A percentile compares a stretch with the other conserved stretches of the same genome.
These are phyloP conservation scores for Sporothrix globosa DNA, from an alignment of 2,329 filamentous ascomycete species.

Conservation along the genomic window DNA sequence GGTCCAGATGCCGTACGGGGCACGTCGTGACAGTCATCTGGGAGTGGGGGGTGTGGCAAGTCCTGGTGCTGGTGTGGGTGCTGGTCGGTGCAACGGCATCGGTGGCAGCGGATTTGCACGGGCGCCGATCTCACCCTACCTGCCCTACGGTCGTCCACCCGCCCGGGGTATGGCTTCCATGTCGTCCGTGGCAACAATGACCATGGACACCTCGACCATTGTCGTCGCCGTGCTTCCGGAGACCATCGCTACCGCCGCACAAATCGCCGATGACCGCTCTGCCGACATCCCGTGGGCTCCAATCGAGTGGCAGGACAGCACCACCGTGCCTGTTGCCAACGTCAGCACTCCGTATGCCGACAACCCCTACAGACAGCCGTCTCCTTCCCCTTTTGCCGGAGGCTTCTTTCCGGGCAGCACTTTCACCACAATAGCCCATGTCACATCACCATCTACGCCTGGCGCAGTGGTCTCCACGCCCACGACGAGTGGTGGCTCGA, in stretches of 20 bases:
- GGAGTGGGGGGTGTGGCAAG: neutral
- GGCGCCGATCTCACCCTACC: neutral
- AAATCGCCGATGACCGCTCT: conserved; percentile 25
- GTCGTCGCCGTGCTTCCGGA: conserved; percentile 20
- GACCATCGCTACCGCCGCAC: conserved; percentile 20
- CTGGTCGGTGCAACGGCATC: neutral
- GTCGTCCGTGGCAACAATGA: conserved; percentile 1
- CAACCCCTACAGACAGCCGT: conserved; percentile 20
- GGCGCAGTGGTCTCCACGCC: conserved; percentile 4
- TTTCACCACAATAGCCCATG: conserved; percentile 11
- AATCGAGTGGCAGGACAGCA: conserved; percentile 24
- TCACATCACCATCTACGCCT: neutral
- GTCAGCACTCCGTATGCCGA: conserved; percentile 11
- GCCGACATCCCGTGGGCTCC: conserved; percentile 27
- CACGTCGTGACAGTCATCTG: conserved; percentile 13
- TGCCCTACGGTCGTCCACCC: conserved; percentile 21
- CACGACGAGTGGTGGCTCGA: neutral
- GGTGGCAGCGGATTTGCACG: neutral
- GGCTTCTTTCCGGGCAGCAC: conserved; percentile 16
- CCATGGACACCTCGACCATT: conserved; percentile 17
- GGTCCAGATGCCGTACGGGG: conserved; percentile 9
- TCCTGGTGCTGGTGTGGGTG: neutral
- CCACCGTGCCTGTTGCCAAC: neutral
- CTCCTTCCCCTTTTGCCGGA: conserved; percentile 1
- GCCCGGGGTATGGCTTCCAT: neutral